phyloP scores from a whole-genome alignment of 345 rosid genomes.

The Melaleuca quinquenervia region DNA sequence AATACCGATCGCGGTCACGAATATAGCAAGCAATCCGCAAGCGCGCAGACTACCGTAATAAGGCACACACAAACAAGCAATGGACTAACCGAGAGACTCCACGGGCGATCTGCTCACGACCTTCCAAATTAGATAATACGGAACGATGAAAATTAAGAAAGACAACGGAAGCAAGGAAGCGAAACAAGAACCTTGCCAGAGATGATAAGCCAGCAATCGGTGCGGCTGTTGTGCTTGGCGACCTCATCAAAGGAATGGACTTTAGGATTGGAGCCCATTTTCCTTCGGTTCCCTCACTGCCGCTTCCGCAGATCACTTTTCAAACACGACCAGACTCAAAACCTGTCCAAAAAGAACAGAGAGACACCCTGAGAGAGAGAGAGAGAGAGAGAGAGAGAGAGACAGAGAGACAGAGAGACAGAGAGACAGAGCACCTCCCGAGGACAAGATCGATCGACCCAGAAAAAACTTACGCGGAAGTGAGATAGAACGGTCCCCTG shows the following conservation, averaged over 20 bases:
- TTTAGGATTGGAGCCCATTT: slow-evolving; percentile 20
- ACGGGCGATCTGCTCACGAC: neutral
- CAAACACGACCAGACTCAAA: neutral
- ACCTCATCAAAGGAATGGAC: slow-evolving; percentile 35
- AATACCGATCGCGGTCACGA: neutral
- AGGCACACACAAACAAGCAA: neutral
- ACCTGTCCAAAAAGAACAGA: neutral
- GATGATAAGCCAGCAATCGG: slow-evolving; percentile 60
- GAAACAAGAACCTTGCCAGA: slow-evolving; percentile 48
- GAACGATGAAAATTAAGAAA: neutral
- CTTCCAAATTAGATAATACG: neutral
- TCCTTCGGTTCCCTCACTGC: neutral
- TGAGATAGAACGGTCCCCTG: neutral
- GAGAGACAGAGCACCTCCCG: neutral
- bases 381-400: neutral
- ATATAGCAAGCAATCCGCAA: neutral
- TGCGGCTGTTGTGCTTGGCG: slow-evolving; percentile 37
- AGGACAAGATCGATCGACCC: neutral
- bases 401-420: neutral
- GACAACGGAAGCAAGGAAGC: neutral
- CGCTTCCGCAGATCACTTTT: neutral
- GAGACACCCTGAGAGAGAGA: neutral
- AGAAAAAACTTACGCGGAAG: neutral
- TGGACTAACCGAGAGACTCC: neutral
- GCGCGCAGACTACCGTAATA: neutral